Evolutionary conservation across 176 grass and related monocot species (phyloP).

Genomic region (Triticum turgidum): DNA sequence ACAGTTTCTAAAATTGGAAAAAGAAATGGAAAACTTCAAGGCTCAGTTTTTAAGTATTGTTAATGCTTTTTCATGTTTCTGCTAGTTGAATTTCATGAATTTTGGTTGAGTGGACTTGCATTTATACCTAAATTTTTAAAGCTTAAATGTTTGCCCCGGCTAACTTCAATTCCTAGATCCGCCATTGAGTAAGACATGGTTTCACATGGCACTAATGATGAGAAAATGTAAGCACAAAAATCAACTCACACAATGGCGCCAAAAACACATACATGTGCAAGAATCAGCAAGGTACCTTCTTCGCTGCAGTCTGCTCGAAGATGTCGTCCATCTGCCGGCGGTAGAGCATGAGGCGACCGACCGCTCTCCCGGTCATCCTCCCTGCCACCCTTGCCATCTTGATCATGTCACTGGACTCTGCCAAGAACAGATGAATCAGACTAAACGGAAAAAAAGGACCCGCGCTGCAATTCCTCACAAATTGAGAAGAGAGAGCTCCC

Average conservation of each 20-base stretch:
- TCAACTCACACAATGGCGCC: background rate
- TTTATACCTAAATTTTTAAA: too few species aligned
- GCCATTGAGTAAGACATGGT: background rate
- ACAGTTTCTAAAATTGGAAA: too few species aligned
- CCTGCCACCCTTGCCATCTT: constrained; percentile 72
- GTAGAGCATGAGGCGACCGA: constrained; percentile 64
- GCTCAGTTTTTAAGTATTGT: too few species aligned
- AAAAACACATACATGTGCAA: background rate
- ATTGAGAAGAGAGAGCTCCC: background rate
- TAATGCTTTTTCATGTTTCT: too few species aligned
- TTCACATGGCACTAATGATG: background rate
- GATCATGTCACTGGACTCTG: constrained; percentile 79
- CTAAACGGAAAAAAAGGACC: background rate
- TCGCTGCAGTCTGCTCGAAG: constrained; percentile 75
- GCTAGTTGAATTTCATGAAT: too few species aligned
- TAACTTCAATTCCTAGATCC: too few species aligned
- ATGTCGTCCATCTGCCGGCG: constrained; percentile 66
- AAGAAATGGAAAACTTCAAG: too few species aligned
- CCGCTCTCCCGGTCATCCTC: constrained; percentile 61
- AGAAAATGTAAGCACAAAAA: background rate
- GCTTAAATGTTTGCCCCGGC: too few species aligned
- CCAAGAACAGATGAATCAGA: background rate
- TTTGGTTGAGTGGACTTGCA: too few species aligned
- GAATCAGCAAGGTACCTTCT: constrained; percentile 41
- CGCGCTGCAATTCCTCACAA: background rate